These are phyloP conservation scores for Cinchona pubescens DNA, from an alignment of 257 asterid species.

Conservation along the genomic window DNA sequence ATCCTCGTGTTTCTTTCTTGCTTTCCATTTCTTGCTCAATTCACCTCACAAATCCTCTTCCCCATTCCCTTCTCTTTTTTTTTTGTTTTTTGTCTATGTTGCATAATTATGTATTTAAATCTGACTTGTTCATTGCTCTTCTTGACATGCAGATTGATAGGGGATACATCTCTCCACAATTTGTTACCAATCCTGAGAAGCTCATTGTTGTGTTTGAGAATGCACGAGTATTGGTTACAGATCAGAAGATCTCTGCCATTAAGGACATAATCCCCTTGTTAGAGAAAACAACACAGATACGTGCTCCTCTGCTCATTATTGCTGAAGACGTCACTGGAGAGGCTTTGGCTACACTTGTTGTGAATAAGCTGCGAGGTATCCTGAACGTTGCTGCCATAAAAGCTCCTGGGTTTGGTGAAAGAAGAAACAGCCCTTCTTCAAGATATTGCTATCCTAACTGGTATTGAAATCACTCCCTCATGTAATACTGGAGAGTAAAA, in stretches of 20 bases:
- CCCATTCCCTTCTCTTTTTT: too few species aligned
- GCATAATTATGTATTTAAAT: neutral
- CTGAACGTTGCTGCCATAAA: conserved; percentile 94
- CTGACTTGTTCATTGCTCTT: neutral
- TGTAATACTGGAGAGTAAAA: too few species aligned
- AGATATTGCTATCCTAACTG: conserved; percentile 93
- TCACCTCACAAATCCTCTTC: neutral
- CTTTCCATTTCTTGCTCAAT: neutral
- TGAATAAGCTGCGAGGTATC: conserved; percentile 89
- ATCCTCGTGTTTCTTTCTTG: neutral
- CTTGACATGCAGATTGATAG: conserved; percentile 67
- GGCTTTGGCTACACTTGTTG: conserved; percentile 97
- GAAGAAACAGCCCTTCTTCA: conserved; percentile 95
- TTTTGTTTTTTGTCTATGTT: neutral
- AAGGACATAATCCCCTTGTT: conserved; percentile 88
- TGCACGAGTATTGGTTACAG: conserved; percentile 74
- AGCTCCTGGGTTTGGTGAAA: conserved; percentile 99
- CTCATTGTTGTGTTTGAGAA: conserved; percentile 79
- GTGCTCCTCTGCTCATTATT: conserved; percentile 77
- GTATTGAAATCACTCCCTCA: conserved; percentile 25
- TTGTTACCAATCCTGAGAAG: conserved; percentile 89
- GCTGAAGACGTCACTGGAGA: conserved; percentile 97
- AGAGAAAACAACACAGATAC: conserved; percentile 80
- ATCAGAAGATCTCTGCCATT: conserved; percentile 82
- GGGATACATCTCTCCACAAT: conserved; percentile 94